Evolutionary conservation across 306 rosid species (phyloP).

Genomic region (Cyamopsis tetragonoloba): DNA sequence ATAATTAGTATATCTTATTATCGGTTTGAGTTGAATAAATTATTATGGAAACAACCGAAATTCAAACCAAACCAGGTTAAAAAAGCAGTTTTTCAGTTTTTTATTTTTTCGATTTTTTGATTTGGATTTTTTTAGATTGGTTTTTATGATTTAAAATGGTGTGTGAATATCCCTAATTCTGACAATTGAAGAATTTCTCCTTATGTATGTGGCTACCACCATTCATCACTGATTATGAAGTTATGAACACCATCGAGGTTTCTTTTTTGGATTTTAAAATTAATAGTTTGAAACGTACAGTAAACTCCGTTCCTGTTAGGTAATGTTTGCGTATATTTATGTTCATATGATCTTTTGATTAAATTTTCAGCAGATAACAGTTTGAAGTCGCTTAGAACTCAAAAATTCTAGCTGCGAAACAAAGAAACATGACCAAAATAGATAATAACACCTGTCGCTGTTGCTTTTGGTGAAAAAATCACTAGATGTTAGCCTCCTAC

Average conservation of each 20-base stretch:
- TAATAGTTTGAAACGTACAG: not conserved
- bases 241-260: not conserved
- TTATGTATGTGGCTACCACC: too few relatives aligned
- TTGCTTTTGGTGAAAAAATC: conserved; percentile 19
- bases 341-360: not conserved
- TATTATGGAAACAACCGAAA: too few relatives aligned
- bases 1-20: too few relatives aligned
- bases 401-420: not conserved
- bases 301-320: not conserved
- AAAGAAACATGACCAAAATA: conserved; percentile 14
- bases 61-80: too few relatives aligned
- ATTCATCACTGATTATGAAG: too few relatives aligned
- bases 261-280: not conserved
- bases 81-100: too few relatives aligned
- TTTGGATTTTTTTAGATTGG: too few relatives aligned
- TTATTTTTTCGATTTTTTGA: too few relatives aligned
- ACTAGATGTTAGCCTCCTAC: not conserved
- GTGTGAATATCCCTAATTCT: too few relatives aligned
- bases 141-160: too few relatives aligned
- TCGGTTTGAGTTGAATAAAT: too few relatives aligned
- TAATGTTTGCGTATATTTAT: conserved; percentile 2
- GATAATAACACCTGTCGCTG: conserved; percentile 14
- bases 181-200: too few relatives aligned
- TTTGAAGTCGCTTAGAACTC: conserved; percentile 18
- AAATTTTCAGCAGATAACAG: not conserved